Evolutionary conservation across 2,329 filamentous ascomycete genomes (phyloP), one percentile per base, ranked within the genome.

Genomic region (Cryphonectria carpinicola): DNA sequence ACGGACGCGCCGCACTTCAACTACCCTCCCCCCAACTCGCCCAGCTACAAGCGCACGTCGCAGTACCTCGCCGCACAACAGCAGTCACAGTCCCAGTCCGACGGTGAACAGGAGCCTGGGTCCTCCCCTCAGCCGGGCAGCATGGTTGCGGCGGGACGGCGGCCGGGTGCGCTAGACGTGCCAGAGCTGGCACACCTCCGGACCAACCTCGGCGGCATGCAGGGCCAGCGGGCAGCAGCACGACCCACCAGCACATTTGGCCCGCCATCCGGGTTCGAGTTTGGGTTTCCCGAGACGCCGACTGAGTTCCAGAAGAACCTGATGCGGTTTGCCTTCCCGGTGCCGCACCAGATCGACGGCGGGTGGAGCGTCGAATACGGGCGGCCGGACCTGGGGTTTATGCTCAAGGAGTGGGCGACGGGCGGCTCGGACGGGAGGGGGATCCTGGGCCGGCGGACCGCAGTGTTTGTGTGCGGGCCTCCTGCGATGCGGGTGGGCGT

Each of bases 341-440:
- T 89, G 49, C 87, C 88, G 43, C 86, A 89, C 76, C 86, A 90
- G 80, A 90, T 90, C 71, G 88, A 90, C 74, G 91, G 93, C 74
- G 93, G 94, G 68, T 97, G 95, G 94, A 92, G 89, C 74, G 94
- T 96, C 19, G 95, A 98, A 81, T 98, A 98, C 80, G 94, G 94
- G 25, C 89, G 95, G 0, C 95, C 95, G 0, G 92, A 97, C 75
- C 88, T 98, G 49, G 92, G 93, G 1, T 95, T 92, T 79, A 93
- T 97, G 89, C 86, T 98, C 68, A 90, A 89, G 76, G 90, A 96
- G 74, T 91, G 94, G 87, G 92, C 93, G 5, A 90, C 88, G 32
- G 91, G 90, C n/a, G 90, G 90, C 67, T 75, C 83, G 0, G 88
- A 91, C 74, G 89, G 90, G 3, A 83, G 89, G 62, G 90, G 90